Evolutionary conservation across 2,329 filamentous ascomycete genomes (phyloP).

Genomic region (Conoideocrella luteorostrata): DNA sequence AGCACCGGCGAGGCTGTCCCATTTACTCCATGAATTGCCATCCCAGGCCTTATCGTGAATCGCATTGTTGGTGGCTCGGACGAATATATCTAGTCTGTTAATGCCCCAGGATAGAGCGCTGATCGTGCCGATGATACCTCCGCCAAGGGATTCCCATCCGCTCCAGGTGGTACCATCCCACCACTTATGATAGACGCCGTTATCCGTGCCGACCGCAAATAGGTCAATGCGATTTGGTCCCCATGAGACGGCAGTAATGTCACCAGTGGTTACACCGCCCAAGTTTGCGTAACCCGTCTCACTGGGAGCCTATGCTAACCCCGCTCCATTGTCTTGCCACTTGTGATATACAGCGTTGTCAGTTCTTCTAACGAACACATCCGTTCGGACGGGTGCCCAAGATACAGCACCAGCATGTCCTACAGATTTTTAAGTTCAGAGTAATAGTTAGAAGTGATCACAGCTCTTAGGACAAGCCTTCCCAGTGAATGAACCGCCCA

Average conservation of each 20-base stretch:
- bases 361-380: conserved; percentile 1
- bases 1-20: neutral
- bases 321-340: conserved; percentile 1
- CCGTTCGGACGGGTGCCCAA: neutral
- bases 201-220: conserved; percentile 16
- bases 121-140: conserved; percentile 18
- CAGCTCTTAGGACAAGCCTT: too few species aligned
- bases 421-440: neutral
- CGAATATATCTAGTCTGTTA: neutral
- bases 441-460: too few species aligned
- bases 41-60: neutral
- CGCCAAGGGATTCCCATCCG: conserved; percentile 20
- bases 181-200: conserved; percentile 17
- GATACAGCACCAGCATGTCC: neutral
- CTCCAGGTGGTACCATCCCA: conserved; percentile 14
- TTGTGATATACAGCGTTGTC: neutral
- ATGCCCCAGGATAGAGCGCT: conserved; percentile 19
- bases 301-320: neutral
- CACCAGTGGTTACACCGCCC: conserved; percentile 11
- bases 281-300: conserved; percentile 13
- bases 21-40: neutral
- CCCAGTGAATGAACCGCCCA: too few species aligned
- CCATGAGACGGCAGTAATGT: conserved; percentile 18
- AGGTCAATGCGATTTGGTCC: conserved; percentile 17
- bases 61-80: neutral